A percentile compares a stretch with the other conserved stretches of the same genome.
Conservation (phyloP, 73 alveolate species). For the Paramecium sexaurelia region DNA sequence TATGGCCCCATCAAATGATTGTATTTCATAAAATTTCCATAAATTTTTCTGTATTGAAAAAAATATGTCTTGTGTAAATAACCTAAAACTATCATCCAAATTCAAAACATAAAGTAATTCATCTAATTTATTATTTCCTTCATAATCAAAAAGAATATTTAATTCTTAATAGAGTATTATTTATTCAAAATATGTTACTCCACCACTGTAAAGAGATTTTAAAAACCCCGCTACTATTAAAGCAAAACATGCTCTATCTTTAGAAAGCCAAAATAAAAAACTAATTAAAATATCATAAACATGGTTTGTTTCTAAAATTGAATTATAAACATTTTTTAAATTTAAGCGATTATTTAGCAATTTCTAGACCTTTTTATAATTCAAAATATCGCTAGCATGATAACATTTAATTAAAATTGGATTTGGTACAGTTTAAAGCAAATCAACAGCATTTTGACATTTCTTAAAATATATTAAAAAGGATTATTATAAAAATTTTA, state of each 20-base stretch:
- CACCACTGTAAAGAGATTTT: background rate
- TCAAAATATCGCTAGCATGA: background rate
- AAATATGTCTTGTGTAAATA: background rate
- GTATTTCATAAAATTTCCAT: background rate
- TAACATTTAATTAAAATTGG: background rate
- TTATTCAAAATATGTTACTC: background rate
- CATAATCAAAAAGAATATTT: background rate
- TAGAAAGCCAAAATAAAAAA: background rate
- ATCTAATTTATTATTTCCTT: background rate
- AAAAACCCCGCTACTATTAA: background rate
- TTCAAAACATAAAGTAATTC: background rate
- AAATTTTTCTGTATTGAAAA: background rate
- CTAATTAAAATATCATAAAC: background rate
- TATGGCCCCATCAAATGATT: background rate
- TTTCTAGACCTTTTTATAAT: background rate
- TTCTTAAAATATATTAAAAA: background rate
- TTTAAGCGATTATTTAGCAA: background rate
- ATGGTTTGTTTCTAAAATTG: background rate
- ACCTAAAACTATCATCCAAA: background rate
- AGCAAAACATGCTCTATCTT: background rate
- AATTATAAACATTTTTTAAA: background rate
- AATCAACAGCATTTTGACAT: background rate
- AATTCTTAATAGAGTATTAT: background rate
- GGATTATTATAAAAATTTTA: background rate
- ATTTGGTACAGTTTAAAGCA: background rate